Evolutionary conservation across 352 stramenopile species (phyloP).

Genomic region (Pythium periplocum): DNA sequence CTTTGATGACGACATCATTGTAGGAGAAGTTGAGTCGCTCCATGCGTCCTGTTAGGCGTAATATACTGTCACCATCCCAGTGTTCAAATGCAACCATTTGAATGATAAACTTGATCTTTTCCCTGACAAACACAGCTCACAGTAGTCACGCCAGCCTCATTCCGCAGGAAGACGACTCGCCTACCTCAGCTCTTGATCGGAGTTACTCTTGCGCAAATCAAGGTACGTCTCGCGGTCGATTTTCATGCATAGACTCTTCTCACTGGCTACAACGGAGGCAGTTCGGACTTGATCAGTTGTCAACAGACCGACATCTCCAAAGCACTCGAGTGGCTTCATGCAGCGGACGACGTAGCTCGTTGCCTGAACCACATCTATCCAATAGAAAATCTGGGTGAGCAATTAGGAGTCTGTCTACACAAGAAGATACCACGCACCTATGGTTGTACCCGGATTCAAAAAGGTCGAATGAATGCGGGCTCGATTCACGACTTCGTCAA

Average conservation of each 20-base stretch:
- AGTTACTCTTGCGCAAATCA: constrained; percentile 46
- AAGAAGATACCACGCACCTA: constrained; percentile 19
- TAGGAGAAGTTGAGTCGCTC: constrained; percentile 53
- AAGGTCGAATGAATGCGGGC: constrained; percentile 64
- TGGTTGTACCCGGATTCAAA: constrained; percentile 43
- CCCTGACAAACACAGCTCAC: constrained; percentile 13
- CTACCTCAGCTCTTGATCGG: constrained; percentile 49
- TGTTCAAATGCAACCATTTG: constrained; percentile 42
- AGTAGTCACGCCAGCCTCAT: background rate
- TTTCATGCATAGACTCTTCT: constrained; percentile 66
- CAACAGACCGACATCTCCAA: constrained; percentile 62
- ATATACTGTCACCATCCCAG: constrained; percentile 55
- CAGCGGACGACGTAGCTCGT: constrained; percentile 57
- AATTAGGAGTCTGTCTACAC: too few relatives aligned
- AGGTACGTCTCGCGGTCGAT: constrained; percentile 64
- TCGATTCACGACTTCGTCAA: constrained; percentile 69
- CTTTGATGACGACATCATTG: constrained; percentile 54
- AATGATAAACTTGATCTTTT: constrained; percentile 63
- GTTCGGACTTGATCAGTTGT: constrained; percentile 53
- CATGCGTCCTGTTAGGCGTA: constrained; percentile 53
- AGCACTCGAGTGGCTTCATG: constrained; percentile 65
- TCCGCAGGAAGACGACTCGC: background rate
- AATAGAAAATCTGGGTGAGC: too few relatives aligned
- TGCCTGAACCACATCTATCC: constrained; percentile 20
- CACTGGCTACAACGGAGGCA: constrained; percentile 57